These are phyloP conservation scores for Penicillium herquei DNA, from an alignment of 495 filamentous ascomycete genomes.

Conservation along the genomic window DNA sequence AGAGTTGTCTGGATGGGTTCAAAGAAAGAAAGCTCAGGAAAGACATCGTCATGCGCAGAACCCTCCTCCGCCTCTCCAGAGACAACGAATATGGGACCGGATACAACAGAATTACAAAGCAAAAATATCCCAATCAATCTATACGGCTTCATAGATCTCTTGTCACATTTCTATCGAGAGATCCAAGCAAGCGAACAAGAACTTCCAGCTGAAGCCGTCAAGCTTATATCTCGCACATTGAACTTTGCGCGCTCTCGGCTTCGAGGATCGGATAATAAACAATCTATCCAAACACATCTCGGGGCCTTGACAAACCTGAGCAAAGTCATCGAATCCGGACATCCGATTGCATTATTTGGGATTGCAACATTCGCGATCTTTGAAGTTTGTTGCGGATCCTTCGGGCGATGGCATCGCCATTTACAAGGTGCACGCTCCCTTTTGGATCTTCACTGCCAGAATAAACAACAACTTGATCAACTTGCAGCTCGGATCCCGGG, in stretches of 20 bases:
- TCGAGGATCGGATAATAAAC: constrained; percentile 17
- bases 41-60: constrained; percentile 5
- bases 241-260: constrained; percentile 25
- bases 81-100: neutral
- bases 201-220: constrained; percentile 23
- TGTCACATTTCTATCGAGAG: constrained; percentile 30
- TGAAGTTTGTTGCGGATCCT: constrained; percentile 33
- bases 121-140: constrained; percentile 22
- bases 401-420: constrained; percentile 35
- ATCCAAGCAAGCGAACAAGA: constrained; percentile 25
- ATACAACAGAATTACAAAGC: neutral
- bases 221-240: constrained; percentile 27
- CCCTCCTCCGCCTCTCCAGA: neutral
- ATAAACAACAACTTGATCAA: constrained; percentile 22
- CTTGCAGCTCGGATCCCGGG: constrained; percentile 23
- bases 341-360: constrained; percentile 33
- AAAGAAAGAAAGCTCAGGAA: constrained; percentile 6
- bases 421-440: constrained; percentile 33
- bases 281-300: constrained; percentile 30
- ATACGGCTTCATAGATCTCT: constrained; percentile 34
- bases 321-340: constrained; percentile 28
- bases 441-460: constrained; percentile 31
- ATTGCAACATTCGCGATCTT: constrained; percentile 37
- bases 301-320: constrained; percentile 27
- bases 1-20: constrained; percentile 33